Evolutionary conservation across 176 grass and related monocot species (phyloP), one percentile per base, ranked within the genome.

Genomic region (Triticum aestivum): DNA sequence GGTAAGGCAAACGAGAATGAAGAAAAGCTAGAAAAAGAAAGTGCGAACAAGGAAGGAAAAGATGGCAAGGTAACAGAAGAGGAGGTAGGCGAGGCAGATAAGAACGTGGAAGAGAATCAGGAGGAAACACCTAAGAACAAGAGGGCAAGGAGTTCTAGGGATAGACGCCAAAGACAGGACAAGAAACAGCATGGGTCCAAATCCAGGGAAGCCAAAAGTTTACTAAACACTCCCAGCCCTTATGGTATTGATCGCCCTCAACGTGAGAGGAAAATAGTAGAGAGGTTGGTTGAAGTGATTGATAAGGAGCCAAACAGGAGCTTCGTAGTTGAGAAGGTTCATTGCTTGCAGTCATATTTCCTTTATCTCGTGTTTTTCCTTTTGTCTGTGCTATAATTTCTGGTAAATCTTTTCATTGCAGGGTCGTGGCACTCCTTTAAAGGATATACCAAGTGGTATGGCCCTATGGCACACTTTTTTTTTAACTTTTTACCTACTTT

Each of bases 201-300:
- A 78, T 89, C 88, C 37, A 93, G 84, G 87, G 87, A 91, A 89
- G 75, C 88, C 5, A 95, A 87, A 80, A 84, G 88, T 65, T 91
- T 91, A 59, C 10, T 87, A 13, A 87, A 56, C 41, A 90, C 71
- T 61, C 78, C 77, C 12, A 89, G 82, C 11, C 65, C 94, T 30
- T 99, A 91, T 87, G 80, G 75, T 68, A 69, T 79, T 27, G 97
- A 99, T 20, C 92, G 97, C 73, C 97, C 97, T 87, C 92, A 97
- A 29, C 94, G 94, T 75, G 94, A 99, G 85, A 99, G 94, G 85
- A 99, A 97, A 89, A 94, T 87, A 37, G 97, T 99, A 71, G 97
- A 97, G 84, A 97, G 97, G 68, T 94, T 99, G 74, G 97, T 99
- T 42, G 97, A 99, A 92, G 94, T 96, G 78, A 97, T 99, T 97